These are phyloP conservation scores for Cytidiella melzeri DNA, from an alignment of 768 basidiomycete species.

Conservation along the genomic window DNA sequence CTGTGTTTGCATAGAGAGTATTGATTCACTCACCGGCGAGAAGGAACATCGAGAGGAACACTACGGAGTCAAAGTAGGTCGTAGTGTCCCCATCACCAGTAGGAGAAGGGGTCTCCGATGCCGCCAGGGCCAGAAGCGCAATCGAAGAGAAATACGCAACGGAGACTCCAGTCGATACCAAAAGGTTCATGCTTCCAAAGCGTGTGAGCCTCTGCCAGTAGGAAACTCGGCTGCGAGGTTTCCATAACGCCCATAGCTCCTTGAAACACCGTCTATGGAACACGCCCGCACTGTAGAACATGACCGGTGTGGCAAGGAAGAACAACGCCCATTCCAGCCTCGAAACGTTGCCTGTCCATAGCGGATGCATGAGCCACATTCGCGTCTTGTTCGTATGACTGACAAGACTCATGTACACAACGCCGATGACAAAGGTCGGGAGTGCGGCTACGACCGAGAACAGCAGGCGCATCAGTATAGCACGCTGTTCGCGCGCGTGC, in stretches of 20 bases:
- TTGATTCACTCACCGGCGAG: constrained; percentile 52
- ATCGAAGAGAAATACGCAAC: constrained; percentile 77
- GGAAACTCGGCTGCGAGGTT: constrained; percentile 44
- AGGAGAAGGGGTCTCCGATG: constrained; percentile 32
- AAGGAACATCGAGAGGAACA: constrained; percentile 78
- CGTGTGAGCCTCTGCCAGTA: constrained; percentile 51
- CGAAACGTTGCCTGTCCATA: constrained; percentile 60
- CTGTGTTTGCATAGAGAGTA: background rate
- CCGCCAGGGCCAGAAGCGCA: constrained; percentile 57
- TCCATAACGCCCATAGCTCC: constrained; percentile 57
- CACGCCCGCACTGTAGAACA: constrained; percentile 56
- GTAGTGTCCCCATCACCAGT: constrained; percentile 43
- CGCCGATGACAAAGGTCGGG: constrained; percentile 72
- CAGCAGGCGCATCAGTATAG: constrained; percentile 47
- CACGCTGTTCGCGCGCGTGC: constrained; percentile 42
- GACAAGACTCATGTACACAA: constrained; percentile 71
- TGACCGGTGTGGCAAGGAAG: constrained; percentile 60
- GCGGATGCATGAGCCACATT: constrained; percentile 45
- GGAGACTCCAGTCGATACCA: constrained; percentile 67
- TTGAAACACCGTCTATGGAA: constrained; percentile 53
- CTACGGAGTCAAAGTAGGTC: constrained; percentile 78
- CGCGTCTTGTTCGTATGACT: constrained; percentile 39
- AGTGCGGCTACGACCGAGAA: constrained; percentile 60
- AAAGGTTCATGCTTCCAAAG: constrained; percentile 85
- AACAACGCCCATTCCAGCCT: constrained; percentile 61